Conservation (phyloP, 345 rosid species). For the Orychophragmus violaceus region DNA sequence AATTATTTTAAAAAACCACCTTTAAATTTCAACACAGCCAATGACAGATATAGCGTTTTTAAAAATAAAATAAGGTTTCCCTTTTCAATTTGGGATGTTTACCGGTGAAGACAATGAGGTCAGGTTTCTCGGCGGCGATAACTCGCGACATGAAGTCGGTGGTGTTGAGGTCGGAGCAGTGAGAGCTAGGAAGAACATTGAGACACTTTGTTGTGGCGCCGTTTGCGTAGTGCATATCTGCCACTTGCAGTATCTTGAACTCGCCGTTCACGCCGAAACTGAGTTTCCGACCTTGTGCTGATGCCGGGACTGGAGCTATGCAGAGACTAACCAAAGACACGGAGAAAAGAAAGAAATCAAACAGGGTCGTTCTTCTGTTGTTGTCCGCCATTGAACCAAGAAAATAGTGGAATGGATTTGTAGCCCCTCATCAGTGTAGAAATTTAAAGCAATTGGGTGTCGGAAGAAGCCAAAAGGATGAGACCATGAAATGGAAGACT, state of each 20-base stretch:
- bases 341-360: background rate
- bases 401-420: too few species aligned
- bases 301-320: constrained; percentile 13
- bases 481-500: too few species aligned
- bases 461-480: too few species aligned
- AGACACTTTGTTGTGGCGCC: constrained; percentile 56
- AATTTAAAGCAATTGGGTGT: too few species aligned
- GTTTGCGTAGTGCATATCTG: constrained; percentile 85
- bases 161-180: constrained; percentile 90
- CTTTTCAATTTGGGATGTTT: background rate
- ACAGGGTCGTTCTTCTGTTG: background rate
- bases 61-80: too few species aligned
- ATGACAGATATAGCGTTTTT: too few species aligned
- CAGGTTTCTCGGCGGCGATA: constrained; percentile 77
- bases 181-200: constrained; percentile 45
- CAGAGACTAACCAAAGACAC: constrained; percentile 7
- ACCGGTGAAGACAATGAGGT: constrained; percentile 92
- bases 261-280: constrained; percentile 48
- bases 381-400: constrained; percentile 25
- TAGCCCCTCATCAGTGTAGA: too few species aligned
- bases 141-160: constrained; percentile 57
- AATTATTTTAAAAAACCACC: too few species aligned
- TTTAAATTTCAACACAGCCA: too few species aligned
- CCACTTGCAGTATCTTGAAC: constrained; percentile 91
- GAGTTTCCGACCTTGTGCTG: constrained; percentile 26